Percentiles rank a stretch among this genome's conserved stretches.
phyloP scores from a whole-genome alignment of 148 eudicot species.

The Nepenthes gracilis region DNA sequence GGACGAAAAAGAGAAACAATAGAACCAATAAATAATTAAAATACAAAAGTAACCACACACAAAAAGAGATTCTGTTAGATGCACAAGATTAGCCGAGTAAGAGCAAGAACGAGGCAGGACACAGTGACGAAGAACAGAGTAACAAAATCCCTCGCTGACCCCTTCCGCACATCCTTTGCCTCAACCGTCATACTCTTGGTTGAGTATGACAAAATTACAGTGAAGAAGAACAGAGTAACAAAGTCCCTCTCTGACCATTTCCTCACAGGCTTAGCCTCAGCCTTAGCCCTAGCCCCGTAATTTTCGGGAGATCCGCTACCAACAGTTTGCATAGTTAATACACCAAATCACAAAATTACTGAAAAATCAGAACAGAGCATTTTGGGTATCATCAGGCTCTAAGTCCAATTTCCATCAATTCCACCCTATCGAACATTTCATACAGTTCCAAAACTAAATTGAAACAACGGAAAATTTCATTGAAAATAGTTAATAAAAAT shows the following conservation, averaged over 20 bases:
- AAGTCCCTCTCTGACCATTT: slow-evolving; percentile 78
- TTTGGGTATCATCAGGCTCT: too few species aligned
- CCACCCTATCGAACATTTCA: too few species aligned
- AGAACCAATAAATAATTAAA: background rate
- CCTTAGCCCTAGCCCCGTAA: slow-evolving; percentile 13
- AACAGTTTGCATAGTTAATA: too few species aligned
- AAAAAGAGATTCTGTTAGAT: slow-evolving; percentile 2
- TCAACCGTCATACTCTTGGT: slow-evolving; percentile 51
- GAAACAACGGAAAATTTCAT: too few species aligned
- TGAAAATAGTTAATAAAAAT: too few species aligned
- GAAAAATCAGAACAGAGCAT: too few species aligned
- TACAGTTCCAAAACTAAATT: too few species aligned
- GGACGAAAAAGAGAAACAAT: background rate
- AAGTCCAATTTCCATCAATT: too few species aligned
- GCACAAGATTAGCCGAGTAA: slow-evolving; percentile 58
- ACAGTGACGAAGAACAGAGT: slow-evolving; percentile 52
- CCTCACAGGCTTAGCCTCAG: slow-evolving; percentile 41
- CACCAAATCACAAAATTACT: too few species aligned
- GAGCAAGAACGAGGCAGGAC: slow-evolving; percentile 52
- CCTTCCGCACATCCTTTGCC: slow-evolving; percentile 39
- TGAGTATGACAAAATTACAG: slow-evolving; percentile 5
- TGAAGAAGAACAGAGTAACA: slow-evolving; percentile 53
- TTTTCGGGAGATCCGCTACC: background rate
- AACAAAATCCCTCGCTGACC: slow-evolving; percentile 71
- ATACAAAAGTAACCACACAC: background rate